Percentiles rank a stretch among this genome's conserved stretches.
phyloP scores from a whole-genome alignment of 2,329 filamentous ascomycete genomes.

The Ophiocordyceps unilateralis region DNA sequence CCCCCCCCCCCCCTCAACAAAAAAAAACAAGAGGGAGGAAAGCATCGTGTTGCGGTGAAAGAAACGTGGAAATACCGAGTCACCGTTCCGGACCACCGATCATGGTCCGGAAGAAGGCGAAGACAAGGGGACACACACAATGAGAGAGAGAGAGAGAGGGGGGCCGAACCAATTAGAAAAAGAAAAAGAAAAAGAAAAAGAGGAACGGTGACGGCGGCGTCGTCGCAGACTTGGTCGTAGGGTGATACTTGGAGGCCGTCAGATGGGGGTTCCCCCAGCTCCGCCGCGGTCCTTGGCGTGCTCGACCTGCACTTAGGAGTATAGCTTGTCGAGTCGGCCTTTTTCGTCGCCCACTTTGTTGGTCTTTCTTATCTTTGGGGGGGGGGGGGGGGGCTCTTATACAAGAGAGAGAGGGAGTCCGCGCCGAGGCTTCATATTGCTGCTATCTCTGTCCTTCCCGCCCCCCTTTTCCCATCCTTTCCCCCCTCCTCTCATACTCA shows the following conservation, averaged over 20 bases:
- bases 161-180: background rate
- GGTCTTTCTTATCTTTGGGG: background rate
- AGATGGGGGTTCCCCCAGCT: too few species aligned
- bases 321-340: constrained; percentile 4
- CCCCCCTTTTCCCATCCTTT: background rate
- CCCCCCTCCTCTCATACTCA: background rate
- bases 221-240: constrained; percentile 3
- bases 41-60: background rate
- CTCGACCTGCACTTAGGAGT: constrained; percentile 8
- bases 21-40: background rate
- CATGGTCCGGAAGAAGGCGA: background rate
- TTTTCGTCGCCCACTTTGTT: background rate
- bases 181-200: background rate
- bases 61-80: background rate
- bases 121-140: background rate
- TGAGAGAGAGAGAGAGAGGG: background rate
- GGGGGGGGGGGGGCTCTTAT: background rate
- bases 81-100: background rate
- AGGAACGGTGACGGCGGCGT: background rate
- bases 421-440: background rate
- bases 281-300: background rate
- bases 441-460: background rate
- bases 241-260: constrained; percentile 3
- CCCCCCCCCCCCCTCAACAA: too few species aligned
- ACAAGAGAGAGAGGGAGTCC: background rate